These are phyloP conservation scores for Pluteus cervinus DNA, from an alignment of 768 basidiomycete species.

Conservation along the genomic window DNA sequence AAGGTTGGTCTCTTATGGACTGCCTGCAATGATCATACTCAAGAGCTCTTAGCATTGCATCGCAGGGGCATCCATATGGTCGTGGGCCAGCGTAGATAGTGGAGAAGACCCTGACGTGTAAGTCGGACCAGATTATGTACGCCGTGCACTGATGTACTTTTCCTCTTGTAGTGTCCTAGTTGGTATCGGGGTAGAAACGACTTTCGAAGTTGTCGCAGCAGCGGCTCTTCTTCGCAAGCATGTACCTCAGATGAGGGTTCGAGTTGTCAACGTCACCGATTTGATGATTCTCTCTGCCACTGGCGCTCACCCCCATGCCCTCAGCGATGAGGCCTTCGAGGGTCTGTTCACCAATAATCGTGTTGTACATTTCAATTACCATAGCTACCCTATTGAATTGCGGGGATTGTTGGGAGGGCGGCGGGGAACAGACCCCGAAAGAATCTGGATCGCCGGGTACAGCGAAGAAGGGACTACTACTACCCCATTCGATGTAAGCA, in stretches of 20 bases:
- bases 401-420: constrained; percentile 61
- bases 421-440: constrained; percentile 39
- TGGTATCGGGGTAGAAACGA: constrained; percentile 84
- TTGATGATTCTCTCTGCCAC: constrained; percentile 71
- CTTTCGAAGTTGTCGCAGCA: constrained; percentile 85
- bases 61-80: constrained; percentile 85
- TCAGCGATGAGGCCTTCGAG: constrained; percentile 55
- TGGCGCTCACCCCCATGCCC: constrained; percentile 74
- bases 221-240: constrained; percentile 70
- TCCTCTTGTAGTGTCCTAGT: constrained; percentile 63
- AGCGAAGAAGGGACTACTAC: constrained; percentile 77
- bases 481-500: constrained; percentile 67
- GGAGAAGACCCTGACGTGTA: constrained; percentile 71
- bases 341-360: constrained; percentile 67
- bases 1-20: constrained; percentile 28
- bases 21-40: background rate
- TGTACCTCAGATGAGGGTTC: constrained; percentile 68
- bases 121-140: constrained; percentile 12
- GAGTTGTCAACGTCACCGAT: constrained; percentile 87
- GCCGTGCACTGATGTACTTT: background rate
- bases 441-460: constrained; percentile 39
- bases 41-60: constrained; percentile 59
- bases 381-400: constrained; percentile 73
- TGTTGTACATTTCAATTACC: constrained; percentile 77
- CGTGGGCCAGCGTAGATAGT: constrained; percentile 69